These are phyloP conservation scores for Eimeria acervulina DNA, from an alignment of 169 alveolate genomes.

Conservation along the genomic window DNA sequence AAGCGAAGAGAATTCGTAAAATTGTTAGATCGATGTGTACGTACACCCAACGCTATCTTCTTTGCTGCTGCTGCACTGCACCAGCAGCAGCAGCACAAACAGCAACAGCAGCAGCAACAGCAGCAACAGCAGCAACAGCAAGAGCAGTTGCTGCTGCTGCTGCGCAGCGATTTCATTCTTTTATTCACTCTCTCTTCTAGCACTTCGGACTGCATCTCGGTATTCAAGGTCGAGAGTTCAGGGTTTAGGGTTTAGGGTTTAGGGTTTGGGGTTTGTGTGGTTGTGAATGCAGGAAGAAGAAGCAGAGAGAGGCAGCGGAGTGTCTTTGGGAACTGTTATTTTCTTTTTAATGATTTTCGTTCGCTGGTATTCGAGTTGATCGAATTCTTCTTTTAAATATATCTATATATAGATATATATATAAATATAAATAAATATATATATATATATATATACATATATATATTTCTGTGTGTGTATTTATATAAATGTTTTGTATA, in stretches of 20 bases:
- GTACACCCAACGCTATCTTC: background rate
- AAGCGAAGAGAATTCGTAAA: background rate
- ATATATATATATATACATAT: no score
- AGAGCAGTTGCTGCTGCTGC: background rate
- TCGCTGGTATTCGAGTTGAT: constrained; percentile 69
- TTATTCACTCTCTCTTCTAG: no score
- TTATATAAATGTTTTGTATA: no score
- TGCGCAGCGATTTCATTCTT: no score
- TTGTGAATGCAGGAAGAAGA: constrained; percentile 59
- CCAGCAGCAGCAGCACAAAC: background rate
- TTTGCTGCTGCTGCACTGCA: background rate
- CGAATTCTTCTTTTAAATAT: no score
- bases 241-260: background rate
- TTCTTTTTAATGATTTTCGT: constrained; percentile 46
- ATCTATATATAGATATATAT: no score
- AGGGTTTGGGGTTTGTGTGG: background rate
- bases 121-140: background rate
- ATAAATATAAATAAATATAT: no score
- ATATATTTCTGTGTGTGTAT: no score
- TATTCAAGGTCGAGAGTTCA: no score
- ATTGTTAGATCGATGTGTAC: background rate
- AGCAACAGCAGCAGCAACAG: background rate
- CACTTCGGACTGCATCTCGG: no score
- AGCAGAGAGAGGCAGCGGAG: constrained; percentile 37
- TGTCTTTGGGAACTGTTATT: constrained; percentile 54